These are phyloP conservation scores for Juglanconis juglandina DNA, from an alignment of 2,329 filamentous ascomycete genomes.

Conservation along the genomic window DNA sequence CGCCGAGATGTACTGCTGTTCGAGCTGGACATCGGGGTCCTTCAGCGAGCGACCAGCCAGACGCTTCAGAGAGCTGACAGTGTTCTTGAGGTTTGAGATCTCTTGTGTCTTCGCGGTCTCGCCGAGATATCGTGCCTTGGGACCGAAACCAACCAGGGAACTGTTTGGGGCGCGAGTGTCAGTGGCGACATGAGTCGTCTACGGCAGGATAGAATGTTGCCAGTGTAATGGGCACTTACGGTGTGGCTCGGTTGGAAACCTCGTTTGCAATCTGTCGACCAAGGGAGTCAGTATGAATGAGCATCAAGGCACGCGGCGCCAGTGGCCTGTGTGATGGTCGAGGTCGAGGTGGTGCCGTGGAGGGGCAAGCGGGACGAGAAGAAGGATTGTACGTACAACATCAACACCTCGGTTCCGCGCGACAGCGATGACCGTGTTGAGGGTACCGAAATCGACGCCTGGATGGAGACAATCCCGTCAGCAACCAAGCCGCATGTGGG, in stretches of 20 bases:
- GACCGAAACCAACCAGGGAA: constrained; percentile 90
- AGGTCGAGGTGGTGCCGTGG: not conserved
- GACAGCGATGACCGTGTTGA: constrained; percentile 96
- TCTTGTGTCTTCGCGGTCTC: constrained; percentile 98
- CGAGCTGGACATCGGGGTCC: constrained; percentile 89
- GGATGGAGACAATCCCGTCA: constrained; percentile 15
- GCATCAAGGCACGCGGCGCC: constrained; percentile 6
- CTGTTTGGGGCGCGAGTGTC: constrained; percentile 42
- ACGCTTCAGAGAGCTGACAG: constrained; percentile 86
- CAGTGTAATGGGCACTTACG: constrained; percentile 60
- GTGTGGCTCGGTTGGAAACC: constrained; percentile 95
- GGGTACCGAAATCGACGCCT: constrained; percentile 92
- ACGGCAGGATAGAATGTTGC: constrained; percentile 13
- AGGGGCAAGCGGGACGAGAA: constrained; percentile 11
- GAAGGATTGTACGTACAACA: constrained; percentile 68
- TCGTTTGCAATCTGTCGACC: constrained; percentile 87
- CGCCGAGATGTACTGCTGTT: constrained; percentile 87
- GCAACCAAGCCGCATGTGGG: constrained; percentile 2
- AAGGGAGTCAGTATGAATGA: constrained; percentile 17
- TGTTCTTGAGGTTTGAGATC: constrained; percentile 99
- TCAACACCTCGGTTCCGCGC: constrained; percentile 98
- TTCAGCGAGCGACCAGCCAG: constrained; percentile 81
- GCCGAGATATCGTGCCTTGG: constrained; percentile 89
- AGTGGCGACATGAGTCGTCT: constrained; percentile 9
- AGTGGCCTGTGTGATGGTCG: not conserved